Conservation (phyloP, 139 green algal species). For the Chlorella vulgaris region DNA sequence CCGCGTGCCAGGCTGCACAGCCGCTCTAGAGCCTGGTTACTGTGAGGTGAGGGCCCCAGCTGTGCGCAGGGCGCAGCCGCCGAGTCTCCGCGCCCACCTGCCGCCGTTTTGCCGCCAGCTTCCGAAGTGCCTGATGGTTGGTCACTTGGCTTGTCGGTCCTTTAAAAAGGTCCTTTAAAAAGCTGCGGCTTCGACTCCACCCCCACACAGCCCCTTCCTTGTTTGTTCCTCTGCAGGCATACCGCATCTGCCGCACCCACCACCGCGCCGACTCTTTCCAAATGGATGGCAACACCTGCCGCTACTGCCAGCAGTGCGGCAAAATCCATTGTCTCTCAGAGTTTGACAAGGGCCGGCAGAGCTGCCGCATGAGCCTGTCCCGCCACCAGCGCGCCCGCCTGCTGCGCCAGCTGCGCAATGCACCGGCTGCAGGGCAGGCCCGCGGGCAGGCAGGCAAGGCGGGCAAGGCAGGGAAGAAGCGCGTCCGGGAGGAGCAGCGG, state of each 20-base stretch:
- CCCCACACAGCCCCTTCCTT: neutral
- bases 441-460: too few relatives aligned
- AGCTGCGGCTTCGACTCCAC: too few relatives aligned
- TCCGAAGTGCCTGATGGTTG: too few relatives aligned
- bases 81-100: neutral
- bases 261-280: neutral
- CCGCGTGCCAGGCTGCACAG: neutral
- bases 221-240: neutral
- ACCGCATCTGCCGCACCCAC: neutral
- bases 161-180: too few relatives aligned
- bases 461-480: too few relatives aligned
- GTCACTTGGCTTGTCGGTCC: too few relatives aligned
- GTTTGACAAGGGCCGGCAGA: neutral
- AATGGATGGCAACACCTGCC: neutral
- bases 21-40: neutral
- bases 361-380: neutral
- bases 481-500: too few relatives aligned
- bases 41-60: neutral
- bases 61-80: neutral
- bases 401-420: neutral
- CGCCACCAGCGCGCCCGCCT: neutral
- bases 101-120: too few relatives aligned
- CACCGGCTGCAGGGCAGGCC: too few relatives aligned
- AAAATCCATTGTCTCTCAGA: neutral
- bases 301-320: neutral